Percentiles rank a stretch among this genome's conserved stretches.
These are phyloP conservation scores for Hemileia vastatrix DNA, from an alignment of 1,284 basidiomycete genomes.

Conservation along the genomic window DNA sequence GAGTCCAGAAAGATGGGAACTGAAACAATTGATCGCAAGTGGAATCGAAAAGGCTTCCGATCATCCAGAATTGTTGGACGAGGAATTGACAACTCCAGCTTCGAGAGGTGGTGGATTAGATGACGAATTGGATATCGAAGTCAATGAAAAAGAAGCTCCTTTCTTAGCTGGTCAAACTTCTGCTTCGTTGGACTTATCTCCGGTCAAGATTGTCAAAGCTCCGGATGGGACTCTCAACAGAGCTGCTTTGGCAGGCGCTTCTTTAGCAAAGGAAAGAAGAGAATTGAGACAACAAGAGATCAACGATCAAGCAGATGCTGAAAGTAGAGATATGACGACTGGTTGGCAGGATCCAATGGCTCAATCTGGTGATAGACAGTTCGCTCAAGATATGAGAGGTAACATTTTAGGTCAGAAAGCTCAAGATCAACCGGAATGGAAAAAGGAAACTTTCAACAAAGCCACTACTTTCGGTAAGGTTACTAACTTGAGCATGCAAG, in stretches of 20 bases:
- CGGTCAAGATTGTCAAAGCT: slow-evolving; percentile 77
- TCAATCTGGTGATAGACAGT: slow-evolving; percentile 68
- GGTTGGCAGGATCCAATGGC: slow-evolving; percentile 99
- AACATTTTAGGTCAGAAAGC: slow-evolving; percentile 70
- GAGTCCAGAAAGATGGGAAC: slow-evolving; percentile 95
- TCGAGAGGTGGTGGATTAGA: slow-evolving; percentile 53
- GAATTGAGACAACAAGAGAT: slow-evolving; percentile 88
- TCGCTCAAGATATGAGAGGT: slow-evolving; percentile 85
- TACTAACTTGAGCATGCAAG: slow-evolving; percentile 79
- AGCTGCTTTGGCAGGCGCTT: slow-evolving; percentile 82
- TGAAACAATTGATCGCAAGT: slow-evolving; percentile 94
- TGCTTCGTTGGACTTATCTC: slow-evolving; percentile 84
- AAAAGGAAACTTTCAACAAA: slow-evolving; percentile 85
- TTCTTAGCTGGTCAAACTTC: slow-evolving; percentile 95
- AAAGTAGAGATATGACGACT: slow-evolving; percentile 80
- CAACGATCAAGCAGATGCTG: slow-evolving; percentile 85
- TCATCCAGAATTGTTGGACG: slow-evolving; percentile 90
- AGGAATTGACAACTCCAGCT: slow-evolving; percentile 67
- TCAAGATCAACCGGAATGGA: slow-evolving; percentile 78
- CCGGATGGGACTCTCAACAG: slow-evolving; percentile 60
- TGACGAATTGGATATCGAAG: slow-evolving; percentile 91
- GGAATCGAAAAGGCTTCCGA: slow-evolving; percentile 85
- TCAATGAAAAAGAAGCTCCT: slow-evolving; percentile 89
- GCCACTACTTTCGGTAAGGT: slow-evolving; percentile 89
- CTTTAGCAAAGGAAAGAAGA: slow-evolving; percentile 83